phyloP scores from a whole-genome alignment of 805 yeast genomes.

The Scheffersomyces lignosus region DNA sequence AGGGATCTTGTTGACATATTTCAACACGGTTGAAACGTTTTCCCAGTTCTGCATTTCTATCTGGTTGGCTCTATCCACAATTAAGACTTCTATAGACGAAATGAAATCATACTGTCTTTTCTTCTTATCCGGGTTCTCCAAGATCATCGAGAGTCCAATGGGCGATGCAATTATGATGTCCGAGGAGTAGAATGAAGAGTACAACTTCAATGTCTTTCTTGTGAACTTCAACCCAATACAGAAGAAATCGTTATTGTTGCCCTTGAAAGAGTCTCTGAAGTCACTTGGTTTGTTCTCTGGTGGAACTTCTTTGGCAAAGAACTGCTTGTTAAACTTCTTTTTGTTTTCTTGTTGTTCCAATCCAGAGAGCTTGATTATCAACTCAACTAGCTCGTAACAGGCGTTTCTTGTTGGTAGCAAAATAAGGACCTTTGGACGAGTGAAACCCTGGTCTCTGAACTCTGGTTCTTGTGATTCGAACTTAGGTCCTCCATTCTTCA shows the following conservation, averaged over 20 bases:
- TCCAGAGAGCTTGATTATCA: slow-evolving; percentile 61
- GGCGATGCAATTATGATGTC: slow-evolving; percentile 92
- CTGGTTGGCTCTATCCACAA: slow-evolving; percentile 83
- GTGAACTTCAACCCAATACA: slow-evolving; percentile 90
- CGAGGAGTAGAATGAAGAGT: slow-evolving; percentile 78
- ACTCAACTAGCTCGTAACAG: slow-evolving; percentile 67
- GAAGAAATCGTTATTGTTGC: slow-evolving; percentile 90
- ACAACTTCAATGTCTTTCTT: slow-evolving; percentile 80
- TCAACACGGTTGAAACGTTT: slow-evolving; percentile 65
- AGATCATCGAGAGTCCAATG: slow-evolving; percentile 72
- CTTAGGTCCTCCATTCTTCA: slow-evolving; percentile 40
- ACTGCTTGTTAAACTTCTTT: slow-evolving; percentile 72
- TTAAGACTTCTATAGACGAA: slow-evolving; percentile 80
- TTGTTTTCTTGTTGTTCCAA: slow-evolving; percentile 78
- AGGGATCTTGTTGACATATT: slow-evolving; percentile 75
- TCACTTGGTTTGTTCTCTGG: slow-evolving; percentile 74
- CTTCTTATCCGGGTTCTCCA: slow-evolving; percentile 58
- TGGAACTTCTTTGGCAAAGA: slow-evolving; percentile 50
- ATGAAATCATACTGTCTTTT: slow-evolving; percentile 77
- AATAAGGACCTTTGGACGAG: slow-evolving; percentile 85
- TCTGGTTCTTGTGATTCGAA: slow-evolving; percentile 51
- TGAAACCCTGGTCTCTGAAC: slow-evolving; percentile 90
- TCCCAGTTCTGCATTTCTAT: slow-evolving; percentile 93
- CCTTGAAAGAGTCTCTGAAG: slow-evolving; percentile 75
- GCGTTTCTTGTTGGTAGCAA: slow-evolving; percentile 81